A percentile compares a stretch with the other conserved stretches of the same genome.
Evolutionary conservation across 495 filamentous ascomycete species (phyloP).

Genomic region (Immersiella caudata): DNA sequence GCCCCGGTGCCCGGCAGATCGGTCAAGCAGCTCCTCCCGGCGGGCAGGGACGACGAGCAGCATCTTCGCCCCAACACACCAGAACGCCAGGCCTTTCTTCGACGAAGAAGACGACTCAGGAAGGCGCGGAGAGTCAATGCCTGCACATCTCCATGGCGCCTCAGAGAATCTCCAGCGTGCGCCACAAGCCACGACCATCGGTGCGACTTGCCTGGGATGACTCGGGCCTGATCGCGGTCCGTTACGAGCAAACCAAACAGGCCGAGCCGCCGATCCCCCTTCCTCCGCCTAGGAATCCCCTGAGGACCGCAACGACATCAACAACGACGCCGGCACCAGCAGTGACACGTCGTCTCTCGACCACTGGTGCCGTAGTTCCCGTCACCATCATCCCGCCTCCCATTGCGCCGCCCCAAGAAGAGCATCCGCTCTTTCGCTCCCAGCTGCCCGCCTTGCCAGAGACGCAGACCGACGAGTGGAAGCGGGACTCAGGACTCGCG

Average conservation of each 20-base stretch:
- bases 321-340: slow-evolving; percentile 15
- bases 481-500: slow-evolving; percentile 59
- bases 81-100: neutral
- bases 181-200: slow-evolving; percentile 37
- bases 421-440: slow-evolving; percentile 51
- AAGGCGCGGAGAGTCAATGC: slow-evolving; percentile 3
- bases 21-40: neutral
- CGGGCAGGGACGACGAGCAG: neutral
- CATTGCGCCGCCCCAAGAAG: slow-evolving; percentile 47
- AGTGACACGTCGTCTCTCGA: slow-evolving; percentile 25
- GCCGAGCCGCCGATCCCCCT: slow-evolving; percentile 60
- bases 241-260: slow-evolving; percentile 59
- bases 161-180: slow-evolving; percentile 40
- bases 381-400: slow-evolving; percentile 43
- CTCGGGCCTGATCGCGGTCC: slow-evolving; percentile 52
- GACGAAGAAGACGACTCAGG: neutral
- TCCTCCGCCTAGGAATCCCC: slow-evolving; percentile 44
- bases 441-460: slow-evolving; percentile 31
- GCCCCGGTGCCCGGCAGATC: neutral
- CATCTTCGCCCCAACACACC: neutral
- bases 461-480: slow-evolving; percentile 34
- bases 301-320: neutral
- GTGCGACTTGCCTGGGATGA: slow-evolving; percentile 47
- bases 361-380: slow-evolving; percentile 23
- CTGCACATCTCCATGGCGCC: slow-evolving; percentile 32